These are phyloP conservation scores for Gossypium bickii DNA, from an alignment of 345 rosid species.

Conservation along the genomic window DNA sequence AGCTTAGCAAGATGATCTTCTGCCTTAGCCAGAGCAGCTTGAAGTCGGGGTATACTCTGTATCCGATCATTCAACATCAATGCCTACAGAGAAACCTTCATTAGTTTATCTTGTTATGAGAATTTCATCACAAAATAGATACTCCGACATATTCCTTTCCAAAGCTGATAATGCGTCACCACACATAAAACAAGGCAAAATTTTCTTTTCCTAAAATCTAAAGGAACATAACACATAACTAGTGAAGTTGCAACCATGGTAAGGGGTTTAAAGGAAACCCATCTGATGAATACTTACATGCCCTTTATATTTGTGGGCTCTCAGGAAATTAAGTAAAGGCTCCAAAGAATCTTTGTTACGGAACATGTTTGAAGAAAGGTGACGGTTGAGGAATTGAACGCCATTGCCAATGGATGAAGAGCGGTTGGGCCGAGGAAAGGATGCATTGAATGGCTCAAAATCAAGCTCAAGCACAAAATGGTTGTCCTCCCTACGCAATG, in stretches of 20 bases:
- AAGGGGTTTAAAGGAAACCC: neutral
- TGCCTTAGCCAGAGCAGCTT: conserved; percentile 66
- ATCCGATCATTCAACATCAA: conserved; percentile 95
- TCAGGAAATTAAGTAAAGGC: conserved; percentile 81
- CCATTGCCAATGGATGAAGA: conserved; percentile 98
- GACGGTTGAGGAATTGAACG: conserved; percentile 97
- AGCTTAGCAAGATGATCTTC: conserved; percentile 82
- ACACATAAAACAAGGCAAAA: neutral
- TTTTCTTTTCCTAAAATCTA: neutral
- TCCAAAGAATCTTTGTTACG: conserved; percentile 86
- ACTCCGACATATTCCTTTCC: neutral
- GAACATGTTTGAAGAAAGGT: conserved; percentile 92
- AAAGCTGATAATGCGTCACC: neutral
- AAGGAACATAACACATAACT: neutral
- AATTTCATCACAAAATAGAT: neutral
- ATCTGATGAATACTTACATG: conserved; percentile 51
- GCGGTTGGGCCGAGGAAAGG: conserved; percentile 75
- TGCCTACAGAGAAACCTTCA: conserved; percentile 34
- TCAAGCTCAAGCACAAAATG: conserved; percentile 83
- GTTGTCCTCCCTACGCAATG: conserved; percentile 31
- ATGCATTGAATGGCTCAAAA: conserved; percentile 92
- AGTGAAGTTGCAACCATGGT: neutral
- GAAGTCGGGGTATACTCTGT: conserved; percentile 57
- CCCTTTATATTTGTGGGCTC: conserved; percentile 80
- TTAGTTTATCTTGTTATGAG: neutral